Conservation (phyloP, 2,329 filamentous ascomycete genomes). For the Colletotrichum sp. region DNA sequence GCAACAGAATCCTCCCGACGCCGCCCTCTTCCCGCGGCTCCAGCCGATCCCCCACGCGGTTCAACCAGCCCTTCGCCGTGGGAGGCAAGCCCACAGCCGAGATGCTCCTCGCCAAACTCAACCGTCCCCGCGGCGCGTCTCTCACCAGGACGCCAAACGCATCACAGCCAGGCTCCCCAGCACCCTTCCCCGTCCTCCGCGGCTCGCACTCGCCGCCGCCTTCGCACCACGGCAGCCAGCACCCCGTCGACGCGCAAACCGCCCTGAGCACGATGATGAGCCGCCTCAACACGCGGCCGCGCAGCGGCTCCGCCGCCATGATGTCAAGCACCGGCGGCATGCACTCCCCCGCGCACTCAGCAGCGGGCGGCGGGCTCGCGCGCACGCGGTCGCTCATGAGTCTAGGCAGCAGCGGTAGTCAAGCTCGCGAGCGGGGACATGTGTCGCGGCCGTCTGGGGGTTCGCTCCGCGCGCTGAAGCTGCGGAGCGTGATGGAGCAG, state of each 20-base stretch:
- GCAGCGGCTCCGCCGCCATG: constrained; percentile 22
- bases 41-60: constrained; percentile 28
- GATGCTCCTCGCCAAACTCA: constrained; percentile 16
- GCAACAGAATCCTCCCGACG: constrained; percentile 22
- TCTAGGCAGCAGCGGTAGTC: neutral
- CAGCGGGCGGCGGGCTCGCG: neutral
- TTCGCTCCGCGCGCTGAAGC: constrained; percentile 24
- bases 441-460: constrained; percentile 13
- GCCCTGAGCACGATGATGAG: constrained; percentile 36
- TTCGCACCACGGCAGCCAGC: neutral
- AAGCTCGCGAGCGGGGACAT: neutral
- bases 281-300: constrained; percentile 34
- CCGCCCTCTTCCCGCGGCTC: constrained; percentile 37
- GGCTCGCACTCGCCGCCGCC: constrained; percentile 27
- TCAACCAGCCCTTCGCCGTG: constrained; percentile 7
- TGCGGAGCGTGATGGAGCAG: constrained; percentile 15
- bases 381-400: neutral
- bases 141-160: neutral
- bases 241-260: constrained; percentile 12
- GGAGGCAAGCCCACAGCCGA: constrained; percentile 13
- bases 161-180: neutral
- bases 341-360: neutral
- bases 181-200: constrained; percentile 21
- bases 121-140: neutral
- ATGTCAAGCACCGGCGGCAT: neutral